phyloP scores from a whole-genome alignment of 2,329 filamentous ascomycete species.

The Capronia coronata region DNA sequence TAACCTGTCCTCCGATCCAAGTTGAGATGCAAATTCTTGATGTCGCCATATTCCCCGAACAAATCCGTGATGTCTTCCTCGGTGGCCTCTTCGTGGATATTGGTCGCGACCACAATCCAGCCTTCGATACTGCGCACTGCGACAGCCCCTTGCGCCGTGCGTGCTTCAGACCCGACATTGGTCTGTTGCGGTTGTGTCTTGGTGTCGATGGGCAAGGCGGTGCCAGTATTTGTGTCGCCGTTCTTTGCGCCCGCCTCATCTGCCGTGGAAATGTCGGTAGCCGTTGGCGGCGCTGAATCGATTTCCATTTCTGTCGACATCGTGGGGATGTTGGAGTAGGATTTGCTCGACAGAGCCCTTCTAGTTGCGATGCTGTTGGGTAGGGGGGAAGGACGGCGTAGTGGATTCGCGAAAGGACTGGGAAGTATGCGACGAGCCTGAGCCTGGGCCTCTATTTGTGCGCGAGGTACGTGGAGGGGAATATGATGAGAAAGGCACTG shows the following conservation, averaged over 20 bases:
- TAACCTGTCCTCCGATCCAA: slow-evolving; percentile 60
- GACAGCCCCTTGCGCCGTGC: slow-evolving; percentile 42
- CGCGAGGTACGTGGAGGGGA: too few relatives aligned
- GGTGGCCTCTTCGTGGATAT: slow-evolving; percentile 61
- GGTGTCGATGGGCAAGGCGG: slow-evolving; percentile 10
- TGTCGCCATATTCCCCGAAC: slow-evolving; percentile 61
- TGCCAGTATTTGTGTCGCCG: neutral
- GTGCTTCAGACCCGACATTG: slow-evolving; percentile 35
- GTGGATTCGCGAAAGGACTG: neutral
- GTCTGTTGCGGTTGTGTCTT: slow-evolving; percentile 12
- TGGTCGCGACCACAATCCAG: slow-evolving; percentile 64
- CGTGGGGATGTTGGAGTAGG: slow-evolving; percentile 3
- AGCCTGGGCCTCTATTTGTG: too few relatives aligned
- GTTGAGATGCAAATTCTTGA: slow-evolving; percentile 62
- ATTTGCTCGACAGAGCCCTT: too few relatives aligned
- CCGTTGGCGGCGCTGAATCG: slow-evolving; percentile 32
- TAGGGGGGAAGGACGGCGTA: too few relatives aligned
- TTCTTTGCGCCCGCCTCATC: slow-evolving; percentile 26
- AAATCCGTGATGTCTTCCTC: slow-evolving; percentile 61
- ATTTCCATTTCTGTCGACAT: slow-evolving; percentile 45
- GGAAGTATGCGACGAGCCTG: neutral
- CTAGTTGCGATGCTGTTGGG: too few relatives aligned
- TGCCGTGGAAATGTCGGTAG: slow-evolving; percentile 18
- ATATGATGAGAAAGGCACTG: too few relatives aligned
- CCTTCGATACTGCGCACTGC: slow-evolving; percentile 63